These are phyloP conservation scores for Phanerochaete sordida DNA, from an alignment of 768 basidiomycete species.

Conservation along the genomic window DNA sequence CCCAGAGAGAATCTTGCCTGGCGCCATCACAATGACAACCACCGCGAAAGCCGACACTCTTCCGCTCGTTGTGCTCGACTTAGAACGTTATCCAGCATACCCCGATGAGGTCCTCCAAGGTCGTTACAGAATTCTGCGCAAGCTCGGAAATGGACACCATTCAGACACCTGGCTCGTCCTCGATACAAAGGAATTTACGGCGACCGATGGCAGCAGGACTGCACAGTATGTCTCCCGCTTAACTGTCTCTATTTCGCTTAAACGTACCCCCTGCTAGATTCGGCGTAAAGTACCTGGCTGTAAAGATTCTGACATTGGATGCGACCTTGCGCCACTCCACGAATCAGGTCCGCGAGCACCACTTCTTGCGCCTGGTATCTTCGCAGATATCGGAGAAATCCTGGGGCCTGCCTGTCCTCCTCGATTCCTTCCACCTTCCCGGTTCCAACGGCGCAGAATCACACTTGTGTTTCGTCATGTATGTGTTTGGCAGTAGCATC, in stretches of 20 bases:
- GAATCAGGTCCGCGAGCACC: conserved; percentile 12
- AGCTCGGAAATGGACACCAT: conserved; percentile 10
- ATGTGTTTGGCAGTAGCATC: conserved; percentile 19
- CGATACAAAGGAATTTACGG: background rate
- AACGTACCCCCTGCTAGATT: background rate
- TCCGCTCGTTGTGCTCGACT: background rate
- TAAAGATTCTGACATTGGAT: conserved; percentile 22
- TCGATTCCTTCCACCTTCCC: conserved; percentile 15
- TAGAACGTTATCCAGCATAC: background rate
- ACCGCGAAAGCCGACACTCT: background rate
- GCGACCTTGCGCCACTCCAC: conserved; percentile 11
- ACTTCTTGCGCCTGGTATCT: conserved; percentile 18
- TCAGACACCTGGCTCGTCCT: conserved; percentile 7
- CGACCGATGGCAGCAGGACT: background rate
- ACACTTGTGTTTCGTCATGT: conserved; percentile 24
- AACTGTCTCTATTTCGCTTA: background rate
- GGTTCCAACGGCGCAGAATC: conserved; percentile 13
- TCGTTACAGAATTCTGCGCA: conserved; percentile 8
- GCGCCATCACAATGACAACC: background rate
- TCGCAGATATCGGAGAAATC: background rate
- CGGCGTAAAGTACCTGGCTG: conserved; percentile 17
- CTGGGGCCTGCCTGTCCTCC: conserved; percentile 16
- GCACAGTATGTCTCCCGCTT: background rate
- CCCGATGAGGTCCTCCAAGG: background rate
- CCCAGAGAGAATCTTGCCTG: too few species aligned